Base-by-base conservation (phyloP, 306 rosid species). In the Trifolium fragiferum region DNA sequence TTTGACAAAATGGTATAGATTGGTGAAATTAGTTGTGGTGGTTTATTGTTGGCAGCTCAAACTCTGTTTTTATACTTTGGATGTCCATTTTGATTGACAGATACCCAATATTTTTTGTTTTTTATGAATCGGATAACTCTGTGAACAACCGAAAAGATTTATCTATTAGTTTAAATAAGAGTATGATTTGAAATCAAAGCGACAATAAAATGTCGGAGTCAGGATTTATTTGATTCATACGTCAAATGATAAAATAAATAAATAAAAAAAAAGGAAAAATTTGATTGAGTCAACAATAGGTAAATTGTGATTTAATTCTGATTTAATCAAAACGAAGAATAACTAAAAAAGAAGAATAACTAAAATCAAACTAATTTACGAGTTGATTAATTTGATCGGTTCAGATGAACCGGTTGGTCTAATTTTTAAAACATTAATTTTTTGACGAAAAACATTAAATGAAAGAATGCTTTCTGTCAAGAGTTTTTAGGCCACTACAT, bases 21-120 rank as follows among this genome's bases (percentile, higher is more conserved):
- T 58, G 88, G 86, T 85, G 81, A 73, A 82, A 80, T 77, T 83
- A 79, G 82, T 77, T 74, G 78, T 49, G 84, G 80, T 83, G 64
- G 92, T 75, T 83, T 64, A 65, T 76, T 63, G 88, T 86, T 89
- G 93, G 87, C 82, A 82, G 58, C 80, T 64, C 80, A 41, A 66
- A 68, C 82, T 38, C 25, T 38, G 50, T 76, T 74, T 76, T 30
- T 47, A 19, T 49, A 41, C 54, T 30, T 78, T 37, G 14, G 8
- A 74, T 20, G n/a, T 27, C 16, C 15, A 30, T 51, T 25, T 40
- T 53, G 19, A 37, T 78, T 54, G 54, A 75, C 81, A 69, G 32
- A 16, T 65, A 21, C 59, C 50, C 61, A 35, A 66, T 67, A 2
- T 33, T 59, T 43, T 37, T 44, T 37, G 40, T 37, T 37, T 7